Conservation (phyloP, 768 basidiomycete species). For the Lentinula lateritia region DNA sequence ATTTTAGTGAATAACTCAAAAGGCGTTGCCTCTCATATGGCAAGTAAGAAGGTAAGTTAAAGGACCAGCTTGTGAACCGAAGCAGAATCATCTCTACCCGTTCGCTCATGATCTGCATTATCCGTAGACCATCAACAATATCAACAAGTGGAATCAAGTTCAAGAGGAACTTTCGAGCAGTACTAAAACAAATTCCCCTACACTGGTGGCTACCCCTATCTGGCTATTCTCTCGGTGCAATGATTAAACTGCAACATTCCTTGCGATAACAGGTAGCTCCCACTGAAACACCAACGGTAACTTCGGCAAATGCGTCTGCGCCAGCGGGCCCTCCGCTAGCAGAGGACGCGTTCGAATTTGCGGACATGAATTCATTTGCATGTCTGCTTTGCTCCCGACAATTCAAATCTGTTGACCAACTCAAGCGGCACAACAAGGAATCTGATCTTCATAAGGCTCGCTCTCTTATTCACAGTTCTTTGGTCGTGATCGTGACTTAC, state of each 20-base stretch:
- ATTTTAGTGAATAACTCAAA: constrained; percentile 30
- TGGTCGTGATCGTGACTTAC: constrained; percentile 24
- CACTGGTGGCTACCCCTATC: constrained; percentile 30
- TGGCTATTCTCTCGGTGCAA: constrained; percentile 17
- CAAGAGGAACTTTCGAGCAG: constrained; percentile 76
- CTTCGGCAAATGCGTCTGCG: constrained; percentile 8
- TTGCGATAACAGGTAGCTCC: constrained; percentile 16
- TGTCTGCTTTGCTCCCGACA: constrained; percentile 92
- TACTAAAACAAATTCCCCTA: constrained; percentile 16
- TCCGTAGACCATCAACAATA: constrained; percentile 77
- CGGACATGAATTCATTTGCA: constrained; percentile 66
- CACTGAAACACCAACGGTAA: constrained; percentile 12
- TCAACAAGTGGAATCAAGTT: constrained; percentile 96
- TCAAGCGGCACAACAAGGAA: constrained; percentile 87
- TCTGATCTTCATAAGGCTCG: constrained; percentile 94
- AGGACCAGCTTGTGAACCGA: background rate
- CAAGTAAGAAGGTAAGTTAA: constrained; percentile 71
- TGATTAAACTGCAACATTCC: constrained; percentile 17
- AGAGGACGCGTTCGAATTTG: constrained; percentile 76
- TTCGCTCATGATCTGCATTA: background rate
- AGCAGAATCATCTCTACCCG: background rate
- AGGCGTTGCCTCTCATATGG: constrained; percentile 77
- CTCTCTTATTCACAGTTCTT: constrained; percentile 32
- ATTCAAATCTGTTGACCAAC: constrained; percentile 82
- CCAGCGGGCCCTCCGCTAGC: constrained; percentile 27